These are phyloP conservation scores for Cystofilobasidium ferigula DNA, from an alignment of 768 basidiomycete species.

Conservation along the genomic window DNA sequence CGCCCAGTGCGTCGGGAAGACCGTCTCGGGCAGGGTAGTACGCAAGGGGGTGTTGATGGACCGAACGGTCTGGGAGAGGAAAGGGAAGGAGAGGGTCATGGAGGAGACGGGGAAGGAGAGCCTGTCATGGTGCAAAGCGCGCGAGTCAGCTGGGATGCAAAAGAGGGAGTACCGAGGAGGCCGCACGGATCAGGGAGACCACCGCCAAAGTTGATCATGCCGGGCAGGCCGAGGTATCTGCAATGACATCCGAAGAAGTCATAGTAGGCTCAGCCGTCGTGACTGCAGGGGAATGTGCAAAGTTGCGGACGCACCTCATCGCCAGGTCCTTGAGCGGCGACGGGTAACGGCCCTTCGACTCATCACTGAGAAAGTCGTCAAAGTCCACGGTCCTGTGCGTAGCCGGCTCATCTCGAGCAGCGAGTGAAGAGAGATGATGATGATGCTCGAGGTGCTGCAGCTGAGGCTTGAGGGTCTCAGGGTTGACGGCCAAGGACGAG, in stretches of 20 bases:
- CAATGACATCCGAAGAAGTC: background rate
- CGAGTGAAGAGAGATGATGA: too few species aligned
- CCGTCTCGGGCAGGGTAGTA: background rate
- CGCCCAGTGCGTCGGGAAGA: background rate
- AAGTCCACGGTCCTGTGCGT: background rate
- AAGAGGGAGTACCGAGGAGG: background rate
- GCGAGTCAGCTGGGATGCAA: background rate
- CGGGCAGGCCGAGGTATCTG: slow-evolving; percentile 4
- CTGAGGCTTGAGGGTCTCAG: too few species aligned
- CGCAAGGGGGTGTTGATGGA: slow-evolving; percentile 3
- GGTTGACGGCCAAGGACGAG: too few species aligned
- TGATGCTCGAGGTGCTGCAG: too few species aligned
- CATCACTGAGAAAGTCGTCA: background rate
- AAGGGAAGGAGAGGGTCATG: background rate
- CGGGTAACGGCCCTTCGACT: background rate
- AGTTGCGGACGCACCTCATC: background rate
- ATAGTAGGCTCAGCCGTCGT: background rate
- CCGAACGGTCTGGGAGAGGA: background rate
- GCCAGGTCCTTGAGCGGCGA: slow-evolving; percentile 4
- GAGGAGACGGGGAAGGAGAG: background rate
- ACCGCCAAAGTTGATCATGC: slow-evolving; percentile 6
- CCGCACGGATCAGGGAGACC: slow-evolving; percentile 6
- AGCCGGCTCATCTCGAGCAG: too few species aligned
- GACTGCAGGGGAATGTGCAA: background rate
- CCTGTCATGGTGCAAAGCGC: background rate